Evolutionary conservation across 257 asterid genomes (phyloP).

Genomic region (Solanum bukasovii): DNA sequence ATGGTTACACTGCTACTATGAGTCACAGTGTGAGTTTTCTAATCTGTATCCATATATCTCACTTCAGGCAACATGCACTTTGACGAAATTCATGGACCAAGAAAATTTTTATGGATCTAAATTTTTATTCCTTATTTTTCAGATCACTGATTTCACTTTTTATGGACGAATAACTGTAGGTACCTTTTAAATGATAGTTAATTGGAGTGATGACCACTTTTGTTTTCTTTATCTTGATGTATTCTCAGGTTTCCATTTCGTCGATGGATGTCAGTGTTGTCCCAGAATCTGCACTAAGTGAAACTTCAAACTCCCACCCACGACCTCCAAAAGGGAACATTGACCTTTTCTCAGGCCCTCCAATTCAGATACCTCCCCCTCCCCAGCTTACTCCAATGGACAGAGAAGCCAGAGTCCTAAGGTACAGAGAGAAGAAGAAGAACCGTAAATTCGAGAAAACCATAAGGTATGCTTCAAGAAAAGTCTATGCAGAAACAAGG

Average conservation of each 20-base stretch:
- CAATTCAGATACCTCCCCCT: conserved; percentile 33
- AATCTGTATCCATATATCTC: not conserved
- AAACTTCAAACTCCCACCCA: conserved; percentile 31
- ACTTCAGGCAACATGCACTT: not conserved
- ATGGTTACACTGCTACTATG: conserved; percentile 25
- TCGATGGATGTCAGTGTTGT: conserved; percentile 53
- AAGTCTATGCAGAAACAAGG: conserved; percentile 80
- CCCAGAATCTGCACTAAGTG: conserved; percentile 47
- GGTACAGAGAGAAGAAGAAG: conserved; percentile 86
- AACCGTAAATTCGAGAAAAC: conserved; percentile 69
- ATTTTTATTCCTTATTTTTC: not conserved
- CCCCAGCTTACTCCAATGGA: conserved; percentile 46
- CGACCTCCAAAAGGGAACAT: conserved; percentile 47
- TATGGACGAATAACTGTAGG: not conserved
- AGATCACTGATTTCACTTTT: not conserved
- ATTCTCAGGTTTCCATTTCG: conserved; percentile 43
- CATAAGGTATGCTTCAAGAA: conserved; percentile 76
- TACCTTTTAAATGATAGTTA: not conserved
- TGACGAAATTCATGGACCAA: not conserved
- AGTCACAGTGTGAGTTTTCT: conserved; percentile 42
- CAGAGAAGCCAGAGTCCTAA: conserved; percentile 66
- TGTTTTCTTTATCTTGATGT: not conserved
- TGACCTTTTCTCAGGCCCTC: conserved; percentile 40
- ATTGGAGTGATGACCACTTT: not conserved
- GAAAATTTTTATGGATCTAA: not conserved